Percentiles rank a stretch among this genome's conserved stretches.
Conservation (phyloP, 352 stramenopile species). For the Albugo laibachii region DNA sequence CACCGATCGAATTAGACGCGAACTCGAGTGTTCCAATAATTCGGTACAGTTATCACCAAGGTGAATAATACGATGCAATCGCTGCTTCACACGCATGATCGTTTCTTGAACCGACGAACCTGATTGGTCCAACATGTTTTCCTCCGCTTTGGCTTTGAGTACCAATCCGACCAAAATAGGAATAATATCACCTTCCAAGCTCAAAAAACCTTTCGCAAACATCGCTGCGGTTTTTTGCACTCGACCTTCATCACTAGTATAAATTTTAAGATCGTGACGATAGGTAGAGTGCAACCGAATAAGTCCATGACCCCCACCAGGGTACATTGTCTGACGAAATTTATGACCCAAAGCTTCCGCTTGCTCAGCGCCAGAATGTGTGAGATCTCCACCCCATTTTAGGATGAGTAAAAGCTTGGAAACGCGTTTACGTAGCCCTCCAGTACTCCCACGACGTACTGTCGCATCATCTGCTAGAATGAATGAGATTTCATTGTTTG, state of each 20-base stretch:
- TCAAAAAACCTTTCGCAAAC: slow-evolving; percentile 96
- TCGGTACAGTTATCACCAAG: slow-evolving; percentile 58
- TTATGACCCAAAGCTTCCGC: slow-evolving; percentile 87
- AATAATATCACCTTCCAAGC: slow-evolving; percentile 97
- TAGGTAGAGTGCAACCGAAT: slow-evolving; percentile 98
- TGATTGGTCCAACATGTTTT: slow-evolving; percentile 97
- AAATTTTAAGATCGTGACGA: slow-evolving; percentile 99
- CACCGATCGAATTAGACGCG: slow-evolving; percentile 59
- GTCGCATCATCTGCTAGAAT: neutral
- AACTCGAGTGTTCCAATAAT: slow-evolving; percentile 48
- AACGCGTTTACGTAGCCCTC: slow-evolving; percentile 21
- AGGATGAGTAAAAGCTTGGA: slow-evolving; percentile 96
- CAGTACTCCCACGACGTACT: slow-evolving; percentile 1
- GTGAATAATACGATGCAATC: slow-evolving; percentile 74
- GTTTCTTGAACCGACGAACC: slow-evolving; percentile 87
- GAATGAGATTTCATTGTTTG: neutral
- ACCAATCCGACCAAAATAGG: slow-evolving; percentile 95
- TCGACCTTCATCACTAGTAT: slow-evolving; percentile 96
- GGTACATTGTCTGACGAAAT: slow-evolving; percentile 80
- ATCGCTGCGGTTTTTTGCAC: slow-evolving; percentile 99
- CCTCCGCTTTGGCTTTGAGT: slow-evolving; percentile 74
- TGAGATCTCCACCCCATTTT: slow-evolving; percentile 99
- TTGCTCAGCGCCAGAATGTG: slow-evolving; percentile 91
- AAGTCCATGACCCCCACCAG: slow-evolving; percentile 78
- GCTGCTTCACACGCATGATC: slow-evolving; percentile 79